Evolutionary conservation across 75 land plant genomes (phyloP).

Genomic region (Pinus albicaulis): DNA sequence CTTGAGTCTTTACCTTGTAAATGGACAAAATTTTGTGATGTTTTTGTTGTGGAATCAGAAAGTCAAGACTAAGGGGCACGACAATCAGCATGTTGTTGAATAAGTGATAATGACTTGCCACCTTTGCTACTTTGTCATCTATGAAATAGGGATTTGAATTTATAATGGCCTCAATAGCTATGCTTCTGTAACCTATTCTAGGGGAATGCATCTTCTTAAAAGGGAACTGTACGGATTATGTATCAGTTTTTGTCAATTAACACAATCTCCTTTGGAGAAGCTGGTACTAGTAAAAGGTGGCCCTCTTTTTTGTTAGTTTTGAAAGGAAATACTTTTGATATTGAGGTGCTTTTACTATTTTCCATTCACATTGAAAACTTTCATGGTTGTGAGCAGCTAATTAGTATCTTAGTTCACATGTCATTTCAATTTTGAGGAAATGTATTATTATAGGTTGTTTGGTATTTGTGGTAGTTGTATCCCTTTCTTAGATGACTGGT

Average conservation of each 20-base stretch:
- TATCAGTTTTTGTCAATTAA: background rate
- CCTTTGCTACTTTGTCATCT: no score
- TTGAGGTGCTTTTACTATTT: background rate
- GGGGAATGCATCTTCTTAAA: background rate
- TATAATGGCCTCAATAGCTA: background rate
- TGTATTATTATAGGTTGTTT: background rate
- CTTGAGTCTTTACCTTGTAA: no score
- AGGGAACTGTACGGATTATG: background rate
- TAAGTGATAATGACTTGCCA: no score
- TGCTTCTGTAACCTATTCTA: background rate
- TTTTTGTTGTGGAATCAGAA: no score
- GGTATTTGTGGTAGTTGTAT: background rate
- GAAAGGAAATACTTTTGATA: background rate
- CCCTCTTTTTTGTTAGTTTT: background rate
- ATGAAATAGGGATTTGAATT: background rate
- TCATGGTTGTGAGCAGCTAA: background rate
- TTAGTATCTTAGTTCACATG: background rate
- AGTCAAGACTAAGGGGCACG: no score
- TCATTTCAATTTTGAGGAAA: background rate
- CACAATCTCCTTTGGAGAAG: background rate
- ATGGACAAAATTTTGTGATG: no score
- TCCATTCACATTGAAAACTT: background rate
- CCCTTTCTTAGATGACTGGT: background rate
- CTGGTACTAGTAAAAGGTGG: background rate
- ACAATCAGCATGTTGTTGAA: no score